Evolutionary conservation across 768 basidiomycete genomes (phyloP), one percentile per base, ranked within the genome.

Genomic region (Lentinula detonsa): DNA sequence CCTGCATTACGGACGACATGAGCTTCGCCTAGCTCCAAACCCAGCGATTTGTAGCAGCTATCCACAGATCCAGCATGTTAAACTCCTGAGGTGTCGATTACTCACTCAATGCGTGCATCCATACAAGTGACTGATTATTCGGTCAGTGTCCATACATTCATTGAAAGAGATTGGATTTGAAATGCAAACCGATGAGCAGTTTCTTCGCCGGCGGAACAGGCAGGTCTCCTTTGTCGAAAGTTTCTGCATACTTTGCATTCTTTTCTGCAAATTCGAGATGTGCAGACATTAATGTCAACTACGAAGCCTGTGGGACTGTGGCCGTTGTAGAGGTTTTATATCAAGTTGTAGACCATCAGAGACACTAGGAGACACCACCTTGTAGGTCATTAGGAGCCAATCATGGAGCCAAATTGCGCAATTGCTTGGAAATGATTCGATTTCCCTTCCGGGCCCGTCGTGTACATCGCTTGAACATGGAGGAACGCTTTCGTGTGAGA

Each of bases 1-100:
- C 87, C 88, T n/a, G 85, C 88, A 69, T 90, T 91, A 21, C 88
- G 79, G 63, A 90, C 87, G 55, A 90, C 75, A 71, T 88, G 87
- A 2, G 87, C 85, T 53, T 88, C 86, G 49, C 88, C 88, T 37
- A 87, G 78, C 16, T 83, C 73, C 57, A 88, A 75, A 15, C 85
- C 86, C 18, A 88, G 77, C 51, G 85, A 80, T 10, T 79, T 74
- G 40, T 80, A 81, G 33, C 84, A 83, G 66, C 85, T 86, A 65
- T 9, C 61, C 31, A 51, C 57, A 16, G 8, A 50, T 56, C 59
- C 55, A 33, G 66, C 45, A 52, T 54, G 51, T 33, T 37, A 11
- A 1, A 34, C 10, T 13, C n/a, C n/a, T 4, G 50, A 37, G 49
- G n/a, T n/a, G 7, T 7, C 34, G 34, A 58, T 9, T 28, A 61